Evolutionary conservation across 306 rosid species (phyloP), one percentile per base, ranked within the genome.

Genomic region (Nissolia schottii): DNA sequence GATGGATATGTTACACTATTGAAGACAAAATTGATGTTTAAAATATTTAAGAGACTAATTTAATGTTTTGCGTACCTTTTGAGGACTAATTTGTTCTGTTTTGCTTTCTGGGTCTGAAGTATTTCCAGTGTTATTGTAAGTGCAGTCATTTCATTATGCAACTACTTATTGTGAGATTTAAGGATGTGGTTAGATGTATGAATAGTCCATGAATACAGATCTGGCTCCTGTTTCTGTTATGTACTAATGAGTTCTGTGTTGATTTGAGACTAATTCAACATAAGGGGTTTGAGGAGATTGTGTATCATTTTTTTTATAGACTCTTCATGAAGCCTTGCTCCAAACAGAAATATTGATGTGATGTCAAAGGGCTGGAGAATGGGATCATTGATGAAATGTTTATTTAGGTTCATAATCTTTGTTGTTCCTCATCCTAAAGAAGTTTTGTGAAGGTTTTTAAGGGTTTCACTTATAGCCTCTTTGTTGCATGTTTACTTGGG

Each of bases 361-460:
- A 40, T 74, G 74, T 50, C 41, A 32, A 38, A 64, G 41, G 57
- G 41, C 13, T 28, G 22, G 16, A 55, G 76, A 23, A 73, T 16
- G 16, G 56, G 54, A 16, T 77, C 29, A 12, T 53, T 2, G 18
- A 74, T 56, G 41, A 70, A 55, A 79, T 59, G 60, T 11, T 64
- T 64, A 62, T 67, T 51, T 20, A 58, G 37, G 77, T 70, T 60
- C 48, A 27, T 37, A 45, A 43, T 77, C 19, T 73, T 34, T 22
- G 13, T 24, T 55, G 31, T 38, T 46, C 59, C 59, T 43, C 40
- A 27, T 14, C 71, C 43, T 28, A 32, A 77, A 34, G 40, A 54
- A 63, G 41, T 37, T 64, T 59, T 70, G 37, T 75, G 25, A 62
- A 64, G n/a, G n/a, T n/a, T n/a, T n/a, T n/a, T n/a, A n/a, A n/a